Base-by-base conservation (phyloP, 2,329 filamentous ascomycete genomes). In the Grosmannia huntii region DNA sequence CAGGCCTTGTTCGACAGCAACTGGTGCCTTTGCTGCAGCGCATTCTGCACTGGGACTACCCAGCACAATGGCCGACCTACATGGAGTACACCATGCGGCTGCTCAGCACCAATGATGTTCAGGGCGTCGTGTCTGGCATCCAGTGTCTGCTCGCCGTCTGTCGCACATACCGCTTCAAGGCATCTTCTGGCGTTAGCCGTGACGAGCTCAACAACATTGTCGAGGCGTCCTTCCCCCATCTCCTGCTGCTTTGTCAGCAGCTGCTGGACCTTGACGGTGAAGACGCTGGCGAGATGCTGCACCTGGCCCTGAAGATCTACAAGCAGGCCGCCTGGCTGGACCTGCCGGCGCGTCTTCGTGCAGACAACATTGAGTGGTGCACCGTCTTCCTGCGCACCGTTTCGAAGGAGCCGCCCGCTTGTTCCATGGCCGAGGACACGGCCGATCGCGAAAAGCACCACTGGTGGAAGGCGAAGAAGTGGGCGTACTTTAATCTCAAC, bases 391-490 rank as follows among this genome's bases (percentile, higher is more conserved):
- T 99, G 64, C 85, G 87, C 61, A 89, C 95, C 56, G 88, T 97
- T 41, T 85, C 86, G 64, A 97, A 97, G 73, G 76, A 85, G 25
- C 84, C 89, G 41, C 94, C 94, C 5, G 80, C 87, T 58, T 84
- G 79, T 65, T 86, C 91, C 41, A 85, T 97, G 80, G 72, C 78
- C 59, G 90, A 95, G 60, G 89, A 85, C 60, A 75, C 86, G 56
- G 84, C 89, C 60, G 92, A 97, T 68, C 84, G 94, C 59, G 94
- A 97, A 72, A 82, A 86, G 66, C 91, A 96, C 69, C 90, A 96
- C 71, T 99, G 94, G 92, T 99, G 92, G 92, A 99, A 97, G 77
- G 89, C 91, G 63, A 97, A 97, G 84, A 99, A 99, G 74, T 97
- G 94, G 94, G 88, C 92, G 16, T 99, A 96, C 72, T 95, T 94